Base-by-base conservation (phyloP, 306 rosid species). In the Castanopsis chinensis region DNA sequence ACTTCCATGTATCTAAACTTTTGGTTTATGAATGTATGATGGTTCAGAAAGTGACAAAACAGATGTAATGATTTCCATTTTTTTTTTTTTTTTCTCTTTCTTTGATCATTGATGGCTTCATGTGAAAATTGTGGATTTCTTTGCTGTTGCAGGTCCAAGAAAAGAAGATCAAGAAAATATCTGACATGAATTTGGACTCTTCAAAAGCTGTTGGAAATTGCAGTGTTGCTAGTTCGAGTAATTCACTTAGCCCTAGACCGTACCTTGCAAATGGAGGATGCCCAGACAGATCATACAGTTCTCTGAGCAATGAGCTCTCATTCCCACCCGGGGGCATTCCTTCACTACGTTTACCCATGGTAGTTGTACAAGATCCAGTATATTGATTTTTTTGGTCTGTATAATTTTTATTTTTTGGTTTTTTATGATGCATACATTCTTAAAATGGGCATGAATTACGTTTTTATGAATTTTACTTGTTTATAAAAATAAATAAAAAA, bases 111-210 rank as follows among this genome's bases (percentile, higher is more conserved):
- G 67, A 70, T 83, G 72, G 53, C 74, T 71, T 32, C 59, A 71
- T 82, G 72, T 60, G 67, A 73, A 68, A 54, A 6, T 19, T 30
- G 43, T 77, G 83, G 43, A 80, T 81, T 20, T 45, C 67, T 55
- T 76, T 79, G 74, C 61, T 69, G 35, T 76, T 58, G 78, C 86
- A 93, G 99, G 97, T 93, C 79, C 98, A 96, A 89, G 98, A 96
- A 89, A 96, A 93, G 90, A 93, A 95, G 92, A 87, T 95, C 82
- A 93, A 93, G 94, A 95, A 93, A 89, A 84, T 95, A 68, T 87
- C 97, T 68, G 96, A 87, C 74, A 91, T 91, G 95, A 95, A 95
- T 81, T 67, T 95, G 79, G 98, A 95, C 71, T 79, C 96, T 67
- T 87, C 92, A 2, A 95, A 88, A 84, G 86, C 87, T 73, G 82